These are phyloP conservation scores for Raphanus hybrid DNA, from an alignment of 441 rosid genomes.

Conservation along the genomic window DNA sequence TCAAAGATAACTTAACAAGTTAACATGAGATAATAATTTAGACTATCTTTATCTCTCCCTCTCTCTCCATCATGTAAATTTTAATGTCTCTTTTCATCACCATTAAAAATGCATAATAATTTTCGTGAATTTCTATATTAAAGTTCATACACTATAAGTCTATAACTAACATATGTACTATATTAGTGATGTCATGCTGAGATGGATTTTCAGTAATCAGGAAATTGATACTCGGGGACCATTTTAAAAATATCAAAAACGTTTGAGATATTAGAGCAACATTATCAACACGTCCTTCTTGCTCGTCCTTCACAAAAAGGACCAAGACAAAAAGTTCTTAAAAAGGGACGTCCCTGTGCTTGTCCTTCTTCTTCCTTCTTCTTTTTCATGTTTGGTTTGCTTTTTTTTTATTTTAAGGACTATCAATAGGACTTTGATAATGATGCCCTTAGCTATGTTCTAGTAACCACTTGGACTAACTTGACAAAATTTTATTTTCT, in stretches of 20 bases:
- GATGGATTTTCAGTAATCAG: no score
- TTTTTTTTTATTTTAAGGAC: no score
- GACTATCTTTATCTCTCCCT: slow-evolving; percentile 18
- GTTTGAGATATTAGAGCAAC: not conserved
- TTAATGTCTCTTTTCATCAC: not conserved
- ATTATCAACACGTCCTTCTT: no score
- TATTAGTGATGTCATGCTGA: slow-evolving; percentile 5
- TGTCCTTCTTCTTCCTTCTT: no score
- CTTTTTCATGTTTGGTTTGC: no score
- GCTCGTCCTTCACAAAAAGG: no score
- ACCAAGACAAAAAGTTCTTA: no score
- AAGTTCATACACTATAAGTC: not conserved
- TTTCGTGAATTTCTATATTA: not conserved
- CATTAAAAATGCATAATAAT: not conserved
- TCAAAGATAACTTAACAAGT: slow-evolving; percentile 31
- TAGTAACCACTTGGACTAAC: slow-evolving; percentile 21
- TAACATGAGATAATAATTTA: slow-evolving; percentile 34
- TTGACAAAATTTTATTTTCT: not conserved
- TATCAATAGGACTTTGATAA: no score
- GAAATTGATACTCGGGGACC: no score
- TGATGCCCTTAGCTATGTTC: not conserved
- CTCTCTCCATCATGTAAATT: not conserved
- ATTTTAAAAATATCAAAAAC: not conserved
- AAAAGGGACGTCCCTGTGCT: no score
- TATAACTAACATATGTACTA: not conserved